Conservation (phyloP, 2,329 filamentous ascomycete genomes). For the Fusarium denticulatum region DNA sequence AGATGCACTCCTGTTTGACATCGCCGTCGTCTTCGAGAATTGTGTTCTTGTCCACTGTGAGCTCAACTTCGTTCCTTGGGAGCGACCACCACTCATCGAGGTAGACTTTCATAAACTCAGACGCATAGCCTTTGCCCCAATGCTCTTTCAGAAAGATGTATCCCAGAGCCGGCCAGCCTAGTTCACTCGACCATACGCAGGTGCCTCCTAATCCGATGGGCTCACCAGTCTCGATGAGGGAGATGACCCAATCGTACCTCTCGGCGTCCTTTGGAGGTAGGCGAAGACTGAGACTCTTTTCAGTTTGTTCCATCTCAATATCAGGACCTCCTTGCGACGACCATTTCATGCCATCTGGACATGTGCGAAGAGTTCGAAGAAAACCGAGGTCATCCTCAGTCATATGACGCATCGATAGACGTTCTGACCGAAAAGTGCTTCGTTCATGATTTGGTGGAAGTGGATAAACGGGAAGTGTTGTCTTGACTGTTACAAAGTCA, state of each 20-base stretch:
- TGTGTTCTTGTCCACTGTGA: slow-evolving; percentile 55
- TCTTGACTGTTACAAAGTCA: slow-evolving; percentile 56
- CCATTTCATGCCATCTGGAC: slow-evolving; percentile 71
- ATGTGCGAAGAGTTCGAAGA: slow-evolving; percentile 62
- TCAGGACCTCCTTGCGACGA: slow-evolving; percentile 58
- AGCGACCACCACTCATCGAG: slow-evolving; percentile 59
- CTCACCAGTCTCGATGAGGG: slow-evolving; percentile 56
- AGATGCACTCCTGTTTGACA: slow-evolving; percentile 53
- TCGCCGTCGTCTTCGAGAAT: slow-evolving; percentile 45
- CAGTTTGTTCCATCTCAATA: slow-evolving; percentile 55
- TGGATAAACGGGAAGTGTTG: slow-evolving; percentile 56
- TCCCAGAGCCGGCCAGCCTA: slow-evolving; percentile 67
- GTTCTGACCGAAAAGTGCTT: slow-evolving; percentile 57
- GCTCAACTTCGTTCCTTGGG: slow-evolving; percentile 55
- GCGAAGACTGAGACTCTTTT: slow-evolving; percentile 50
- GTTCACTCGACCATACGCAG: slow-evolving; percentile 47
- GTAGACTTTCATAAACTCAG: slow-evolving; percentile 63
- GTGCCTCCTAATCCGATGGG: slow-evolving; percentile 62
- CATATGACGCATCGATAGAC: slow-evolving; percentile 65
- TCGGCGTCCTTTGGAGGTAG: slow-evolving; percentile 60
- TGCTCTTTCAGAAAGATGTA: slow-evolving; percentile 64
- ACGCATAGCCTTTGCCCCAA: slow-evolving; percentile 68
- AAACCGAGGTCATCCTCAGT: slow-evolving; percentile 59
- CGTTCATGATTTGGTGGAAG: slow-evolving; percentile 54
- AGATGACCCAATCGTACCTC: slow-evolving; percentile 68